These are phyloP conservation scores for Mallotus repandus DNA, from an alignment of 441 rosid genomes.

Conservation along the genomic window DNA sequence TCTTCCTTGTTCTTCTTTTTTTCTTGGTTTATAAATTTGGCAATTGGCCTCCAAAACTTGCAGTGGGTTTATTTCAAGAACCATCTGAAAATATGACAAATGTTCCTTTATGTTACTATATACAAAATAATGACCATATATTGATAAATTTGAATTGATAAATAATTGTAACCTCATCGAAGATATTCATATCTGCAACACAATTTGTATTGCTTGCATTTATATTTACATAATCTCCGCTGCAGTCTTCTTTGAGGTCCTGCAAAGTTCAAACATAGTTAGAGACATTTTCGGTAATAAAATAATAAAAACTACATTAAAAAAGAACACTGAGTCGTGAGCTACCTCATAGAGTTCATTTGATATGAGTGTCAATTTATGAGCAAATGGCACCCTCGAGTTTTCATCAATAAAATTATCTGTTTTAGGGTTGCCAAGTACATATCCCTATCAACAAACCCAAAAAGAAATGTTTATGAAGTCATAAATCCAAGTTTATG, in stretches of 20 bases:
- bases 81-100: conserved; percentile 31
- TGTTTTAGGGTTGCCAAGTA: conserved; percentile 55
- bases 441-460: conserved; percentile 47
- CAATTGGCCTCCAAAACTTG: conserved; percentile 49
- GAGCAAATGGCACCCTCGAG: conserved; percentile 37
- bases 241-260: conserved; percentile 48
- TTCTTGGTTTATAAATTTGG: conserved; percentile 25
- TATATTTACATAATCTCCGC: conserved; percentile 35
- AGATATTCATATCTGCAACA: background rate
- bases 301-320: too few species aligned
- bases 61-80: conserved; percentile 27
- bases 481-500: background rate
- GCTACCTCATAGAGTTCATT: conserved; percentile 36
- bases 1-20: conserved; percentile 25
- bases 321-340: background rate
- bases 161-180: conserved; percentile 13
- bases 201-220: conserved; percentile 27
- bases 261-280: conserved; percentile 8
- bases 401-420: conserved; percentile 31
- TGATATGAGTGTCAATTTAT: conserved; percentile 40
- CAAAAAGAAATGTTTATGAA: background rate
- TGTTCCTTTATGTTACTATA: background rate
- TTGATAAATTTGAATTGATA: too few species aligned
- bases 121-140: background rate
- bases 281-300: too few species aligned